These are phyloP conservation scores for Pisolithus tinctorius DNA, from an alignment of 768 basidiomycete species.

Conservation along the genomic window DNA sequence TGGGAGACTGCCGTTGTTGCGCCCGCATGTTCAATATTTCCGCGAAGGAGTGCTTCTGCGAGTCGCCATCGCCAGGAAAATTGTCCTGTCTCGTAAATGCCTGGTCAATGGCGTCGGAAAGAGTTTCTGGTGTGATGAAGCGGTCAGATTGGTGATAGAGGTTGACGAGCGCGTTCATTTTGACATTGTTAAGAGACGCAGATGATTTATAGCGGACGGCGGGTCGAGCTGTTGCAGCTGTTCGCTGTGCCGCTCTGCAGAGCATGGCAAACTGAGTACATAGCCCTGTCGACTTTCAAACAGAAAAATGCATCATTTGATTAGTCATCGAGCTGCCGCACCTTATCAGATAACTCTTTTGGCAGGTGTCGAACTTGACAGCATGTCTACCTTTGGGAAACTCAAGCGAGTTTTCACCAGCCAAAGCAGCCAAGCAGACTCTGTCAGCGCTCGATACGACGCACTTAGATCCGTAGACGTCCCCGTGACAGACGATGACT, in stretches of 20 bases:
- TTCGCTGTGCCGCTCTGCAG: not conserved
- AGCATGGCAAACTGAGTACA: no score
- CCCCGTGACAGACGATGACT: conserved; percentile 62
- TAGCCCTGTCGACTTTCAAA: no score
- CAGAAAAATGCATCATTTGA: no score
- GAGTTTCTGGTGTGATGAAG: conserved; percentile 67
- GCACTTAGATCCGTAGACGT: conserved; percentile 52
- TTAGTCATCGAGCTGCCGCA: no score
- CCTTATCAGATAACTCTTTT: no score
- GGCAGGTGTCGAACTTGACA: no score
- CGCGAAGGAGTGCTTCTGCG: conserved; percentile 1
- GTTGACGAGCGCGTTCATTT: conserved; percentile 65
- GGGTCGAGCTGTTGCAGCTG: not conserved
- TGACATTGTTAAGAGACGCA: conserved; percentile 21
- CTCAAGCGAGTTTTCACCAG: not conserved
- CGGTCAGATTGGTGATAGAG: conserved; percentile 71
- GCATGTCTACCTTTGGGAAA: not conserved
- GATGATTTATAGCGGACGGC: conserved; percentile 16
- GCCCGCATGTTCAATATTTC: conserved; percentile 14
- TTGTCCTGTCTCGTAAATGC: conserved; percentile 39
- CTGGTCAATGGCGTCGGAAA: conserved; percentile 56
- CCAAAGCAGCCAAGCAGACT: conserved; percentile 18
- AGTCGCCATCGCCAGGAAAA: conserved; percentile 13
- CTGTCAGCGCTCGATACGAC: conserved; percentile 33
- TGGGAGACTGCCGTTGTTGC: conserved; percentile 8